Percentiles rank a stretch among this genome's conserved stretches.
Conservation (phyloP, 148 eudicot genomes). For the Vaccinium corymbosum region DNA sequence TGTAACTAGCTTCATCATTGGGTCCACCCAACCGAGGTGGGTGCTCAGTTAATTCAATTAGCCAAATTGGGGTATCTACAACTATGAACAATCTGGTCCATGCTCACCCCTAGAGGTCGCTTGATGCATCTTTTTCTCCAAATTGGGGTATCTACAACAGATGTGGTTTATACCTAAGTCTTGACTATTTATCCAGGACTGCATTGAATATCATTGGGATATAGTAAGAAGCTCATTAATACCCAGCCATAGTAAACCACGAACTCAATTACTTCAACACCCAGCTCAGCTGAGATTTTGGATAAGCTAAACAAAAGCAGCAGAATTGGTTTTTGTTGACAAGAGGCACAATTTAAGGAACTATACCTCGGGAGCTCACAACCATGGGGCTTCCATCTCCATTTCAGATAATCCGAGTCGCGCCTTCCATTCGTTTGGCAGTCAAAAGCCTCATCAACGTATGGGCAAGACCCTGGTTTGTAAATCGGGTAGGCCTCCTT, state of each 20-base stretch:
- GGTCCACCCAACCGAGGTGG: too few species aligned
- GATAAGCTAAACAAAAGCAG: background rate
- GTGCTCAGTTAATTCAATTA: too few species aligned
- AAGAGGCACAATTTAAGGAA: background rate
- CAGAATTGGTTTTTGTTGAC: background rate
- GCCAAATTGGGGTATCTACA: too few species aligned
- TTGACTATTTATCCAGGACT: background rate
- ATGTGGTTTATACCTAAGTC: background rate
- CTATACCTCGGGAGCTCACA: constrained; percentile 84
- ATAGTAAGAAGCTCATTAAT: background rate
- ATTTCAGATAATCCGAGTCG: constrained; percentile 65
- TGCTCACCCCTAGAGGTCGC: too few species aligned
- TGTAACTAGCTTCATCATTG: too few species aligned
- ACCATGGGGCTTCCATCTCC: constrained; percentile 90
- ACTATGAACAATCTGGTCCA: too few species aligned
- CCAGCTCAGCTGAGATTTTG: background rate
- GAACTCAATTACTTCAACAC: background rate
- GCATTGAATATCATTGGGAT: background rate
- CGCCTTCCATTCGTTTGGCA: constrained; percentile 83
- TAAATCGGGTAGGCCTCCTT: constrained; percentile 60
- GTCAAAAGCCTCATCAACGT: constrained; percentile 84
- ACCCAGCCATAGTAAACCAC: background rate
- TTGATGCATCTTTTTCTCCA: too few species aligned
- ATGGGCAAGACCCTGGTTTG: constrained; percentile 74
- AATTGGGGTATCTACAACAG: background rate